Base-by-base conservation (phyloP, 179 eudicot genomes). In the Pouteria campechiana region DNA sequence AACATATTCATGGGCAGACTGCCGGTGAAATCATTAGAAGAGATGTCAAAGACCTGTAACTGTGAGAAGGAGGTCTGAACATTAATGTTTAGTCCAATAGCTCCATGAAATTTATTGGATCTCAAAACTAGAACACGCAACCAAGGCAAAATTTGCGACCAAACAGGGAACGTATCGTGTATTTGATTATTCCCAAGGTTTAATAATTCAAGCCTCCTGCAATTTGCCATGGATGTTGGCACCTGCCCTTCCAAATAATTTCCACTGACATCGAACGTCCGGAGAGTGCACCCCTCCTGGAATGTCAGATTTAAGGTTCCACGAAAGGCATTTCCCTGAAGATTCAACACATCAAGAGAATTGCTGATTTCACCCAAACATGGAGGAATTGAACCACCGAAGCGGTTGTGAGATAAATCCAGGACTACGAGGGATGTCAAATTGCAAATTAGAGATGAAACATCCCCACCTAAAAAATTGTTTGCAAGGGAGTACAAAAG, bases 331-430 rank as follows among this genome's bases (percentile, higher is more conserved):
- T 48, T 48, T 7, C 27, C 41, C 15, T 22, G 12, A 13, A 48
- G 24, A 14, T 48, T 48, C 13, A 48, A 15, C 20, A 34, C 38
- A 3, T 10, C 17, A 6, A 48, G 25, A 13, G 18, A 9, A 9
- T 13, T 16, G 15, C 37, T 48, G 27, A 9, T 12, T 11, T 20
- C 23, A 15, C 15, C 37, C 41, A 48, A 33, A 25, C 52, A 48
- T 13, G 25, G 21, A 0, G 41, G 52, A 13, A 48, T 48, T 7
- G n/a, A 13, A 7, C 52, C 41, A 0, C 13, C 13, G 4, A 62
- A 23, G 28, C 29, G 24, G 42, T 62, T 62, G 0, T 18, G 1
- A 3, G 52, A 42, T n/a, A 62, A 44, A 43, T 62, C 52, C 15
- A 54, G 45, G 17, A 46, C 37, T 2, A 40, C 41, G n/a, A 56